Percentiles rank a stretch among this genome's conserved stretches.
phyloP scores from a whole-genome alignment of 139 green algal species.

The Micractinium conductrix region DNA sequence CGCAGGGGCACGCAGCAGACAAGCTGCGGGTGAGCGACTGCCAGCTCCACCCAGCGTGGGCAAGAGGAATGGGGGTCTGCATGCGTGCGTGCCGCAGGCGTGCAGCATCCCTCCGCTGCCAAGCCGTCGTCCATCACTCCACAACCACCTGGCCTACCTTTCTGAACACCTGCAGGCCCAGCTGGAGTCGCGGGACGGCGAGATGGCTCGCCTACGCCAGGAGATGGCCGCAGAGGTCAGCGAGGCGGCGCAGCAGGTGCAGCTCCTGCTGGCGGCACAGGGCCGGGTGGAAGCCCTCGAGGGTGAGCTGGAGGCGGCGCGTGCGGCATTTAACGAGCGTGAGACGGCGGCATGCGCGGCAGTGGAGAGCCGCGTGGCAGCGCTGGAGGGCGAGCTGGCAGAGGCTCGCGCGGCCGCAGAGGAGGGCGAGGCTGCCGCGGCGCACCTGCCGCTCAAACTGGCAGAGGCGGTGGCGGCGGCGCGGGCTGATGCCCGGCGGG shows the following conservation, averaged over 20 bases:
- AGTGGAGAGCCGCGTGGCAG: no score
- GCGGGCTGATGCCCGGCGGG: background rate
- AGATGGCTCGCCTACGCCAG: constrained; percentile 29
- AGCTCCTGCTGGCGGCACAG: constrained; percentile 39
- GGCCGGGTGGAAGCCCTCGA: constrained; percentile 28
- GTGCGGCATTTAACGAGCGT: no score
- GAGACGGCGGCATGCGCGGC: no score
- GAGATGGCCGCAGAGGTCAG: constrained; percentile 43
- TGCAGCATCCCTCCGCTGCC: no score
- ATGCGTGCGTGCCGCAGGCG: no score
- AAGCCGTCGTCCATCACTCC: no score
- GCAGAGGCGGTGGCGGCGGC: constrained; percentile 16
- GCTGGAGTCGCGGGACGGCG: constrained; percentile 9
- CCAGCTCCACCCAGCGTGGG: background rate
- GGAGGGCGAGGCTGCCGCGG: no score
- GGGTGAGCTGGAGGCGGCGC: background rate
- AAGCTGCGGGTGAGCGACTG: constrained; percentile 16
- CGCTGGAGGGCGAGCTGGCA: no score
- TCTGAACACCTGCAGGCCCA: constrained; percentile 3
- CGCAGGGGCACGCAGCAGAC: background rate
- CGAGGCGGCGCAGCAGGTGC: constrained; percentile 51
- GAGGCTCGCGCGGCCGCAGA: no score
- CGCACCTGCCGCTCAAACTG: constrained; percentile 19
- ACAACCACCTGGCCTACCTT: no score
- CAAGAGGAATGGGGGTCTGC: no score